Base-by-base conservation (phyloP, 2,329 filamentous ascomycete species). In the Phaeoacremonium minimum region DNA sequence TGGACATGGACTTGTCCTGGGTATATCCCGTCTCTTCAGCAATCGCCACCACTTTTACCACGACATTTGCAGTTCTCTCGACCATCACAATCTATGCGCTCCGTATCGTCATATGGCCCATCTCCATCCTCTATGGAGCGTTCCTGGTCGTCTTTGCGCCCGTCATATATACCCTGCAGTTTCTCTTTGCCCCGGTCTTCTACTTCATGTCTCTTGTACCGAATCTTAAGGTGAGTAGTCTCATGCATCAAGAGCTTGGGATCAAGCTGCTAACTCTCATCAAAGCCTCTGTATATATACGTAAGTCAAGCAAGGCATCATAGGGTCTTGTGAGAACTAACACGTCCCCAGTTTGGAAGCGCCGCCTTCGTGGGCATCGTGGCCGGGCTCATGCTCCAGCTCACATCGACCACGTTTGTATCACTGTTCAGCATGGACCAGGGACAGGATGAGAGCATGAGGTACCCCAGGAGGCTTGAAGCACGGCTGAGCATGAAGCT, bases 311-410 rank as follows among this genome's bases (percentile, higher is more conserved):
- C n/a, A n/a, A n/a, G n/a, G n/a, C n/a, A n/a, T n/a, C n/a, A n/a
- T n/a, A n/a, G n/a, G n/a, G n/a, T n/a, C n/a, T n/a, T n/a, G n/a
- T n/a, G n/a, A n/a, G n/a, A n/a, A n/a, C 31, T 38, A 28, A 41
- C 35, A 20, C 9, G 30, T 35, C 26, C 20, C 4, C 37, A 70
- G 66, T 67, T 89, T 32, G 80, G 79, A 33, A 72, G 80, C 16
- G 87, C 85, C 7, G 71, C 76, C 19, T 58, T 85, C 14, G 68
- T 87, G 35, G 87, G 87, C n/a, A 61, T 81, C 35, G 34, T 77
- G 9, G 65, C 80, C 18, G 86, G 85, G 35, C 57, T 80, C 34
- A 46, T 75, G 14, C 57, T 89, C 30, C 72, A 77, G 50, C 60
- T 77, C 36, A 66, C 69, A 14, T 82, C 79, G 40, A 66, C 63